These are phyloP conservation scores for Hyaloscypha finlandica DNA, from an alignment of 495 filamentous ascomycete species.

Conservation along the genomic window DNA sequence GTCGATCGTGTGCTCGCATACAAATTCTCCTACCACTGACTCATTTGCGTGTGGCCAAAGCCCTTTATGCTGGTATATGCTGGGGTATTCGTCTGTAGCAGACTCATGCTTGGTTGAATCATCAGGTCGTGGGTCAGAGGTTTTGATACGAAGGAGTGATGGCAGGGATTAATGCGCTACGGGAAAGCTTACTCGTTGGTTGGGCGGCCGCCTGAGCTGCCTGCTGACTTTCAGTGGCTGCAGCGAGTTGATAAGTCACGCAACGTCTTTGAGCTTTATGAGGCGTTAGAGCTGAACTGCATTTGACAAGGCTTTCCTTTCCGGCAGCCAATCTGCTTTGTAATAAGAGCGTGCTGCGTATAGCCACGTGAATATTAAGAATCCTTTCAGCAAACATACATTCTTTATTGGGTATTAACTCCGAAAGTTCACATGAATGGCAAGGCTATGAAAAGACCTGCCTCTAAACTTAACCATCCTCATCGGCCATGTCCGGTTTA, in stretches of 20 bases:
- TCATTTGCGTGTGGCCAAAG: background rate
- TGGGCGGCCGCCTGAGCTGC: no score
- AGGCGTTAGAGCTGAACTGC: background rate
- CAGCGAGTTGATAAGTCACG: background rate
- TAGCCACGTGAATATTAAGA: background rate
- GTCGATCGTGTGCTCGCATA: conserved; percentile 9
- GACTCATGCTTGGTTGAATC: conserved; percentile 17
- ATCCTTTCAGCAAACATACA: background rate
- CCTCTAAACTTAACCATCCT: conserved; percentile 9
- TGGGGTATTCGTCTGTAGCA: conserved; percentile 12
- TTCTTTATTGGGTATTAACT: conserved; percentile 24
- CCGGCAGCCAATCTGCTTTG: background rate
- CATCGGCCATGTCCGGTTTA: conserved; percentile 20
- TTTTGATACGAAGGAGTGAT: background rate
- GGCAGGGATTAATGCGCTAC: no score
- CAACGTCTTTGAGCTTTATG: background rate
- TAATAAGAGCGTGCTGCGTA: background rate
- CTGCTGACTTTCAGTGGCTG: background rate
- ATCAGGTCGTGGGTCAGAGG: background rate
- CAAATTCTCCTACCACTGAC: background rate
- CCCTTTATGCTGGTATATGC: background rate
- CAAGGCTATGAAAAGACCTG: conserved; percentile 7
- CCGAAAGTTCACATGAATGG: conserved; percentile 10
- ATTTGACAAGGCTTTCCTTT: background rate
- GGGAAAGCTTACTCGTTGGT: no score